Conservation (phyloP, 1,284 basidiomycete species). For the Sanghuangporus weigelae region DNA sequence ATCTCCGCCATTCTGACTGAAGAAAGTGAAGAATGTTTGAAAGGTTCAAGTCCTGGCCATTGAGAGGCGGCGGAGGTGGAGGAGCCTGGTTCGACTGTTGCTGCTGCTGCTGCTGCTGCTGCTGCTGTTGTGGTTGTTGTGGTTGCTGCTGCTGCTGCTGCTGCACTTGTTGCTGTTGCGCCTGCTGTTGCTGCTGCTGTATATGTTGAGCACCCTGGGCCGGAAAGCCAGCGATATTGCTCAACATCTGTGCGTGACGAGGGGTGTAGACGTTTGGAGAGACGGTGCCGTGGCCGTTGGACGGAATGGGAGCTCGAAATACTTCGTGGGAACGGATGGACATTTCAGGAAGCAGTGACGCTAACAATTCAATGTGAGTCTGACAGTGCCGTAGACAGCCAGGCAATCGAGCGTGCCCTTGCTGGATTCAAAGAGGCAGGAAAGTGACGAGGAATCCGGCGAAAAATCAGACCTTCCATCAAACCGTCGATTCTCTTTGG, state of each 20-base stretch:
- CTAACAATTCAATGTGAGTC: background rate
- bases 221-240: constrained; percentile 37
- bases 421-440: background rate
- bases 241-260: constrained; percentile 35
- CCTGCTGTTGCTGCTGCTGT: constrained; percentile 41
- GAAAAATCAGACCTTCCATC: background rate
- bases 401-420: background rate
- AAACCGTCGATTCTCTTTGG: background rate
- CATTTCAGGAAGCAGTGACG: background rate
- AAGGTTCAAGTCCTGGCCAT: constrained; percentile 86
- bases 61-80: constrained; percentile 69
- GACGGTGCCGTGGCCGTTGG: background rate
- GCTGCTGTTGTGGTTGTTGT: constrained; percentile 35
- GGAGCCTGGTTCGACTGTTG: constrained; percentile 54
- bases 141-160: constrained; percentile 41
- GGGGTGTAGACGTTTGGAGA: constrained; percentile 1
- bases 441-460: background rate
- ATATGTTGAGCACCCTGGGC: constrained; percentile 39
- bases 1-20: constrained; percentile 96
- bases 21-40: constrained; percentile 95
- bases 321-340: constrained; percentile 7
- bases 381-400: no score
- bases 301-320: constrained; percentile 1
- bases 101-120: constrained; percentile 46
- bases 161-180: constrained; percentile 48